A percentile compares a stretch with the other conserved stretches of the same genome.
Conservation (phyloP, 2,329 filamentous ascomycete genomes). For the Leptodontidium sp. region DNA sequence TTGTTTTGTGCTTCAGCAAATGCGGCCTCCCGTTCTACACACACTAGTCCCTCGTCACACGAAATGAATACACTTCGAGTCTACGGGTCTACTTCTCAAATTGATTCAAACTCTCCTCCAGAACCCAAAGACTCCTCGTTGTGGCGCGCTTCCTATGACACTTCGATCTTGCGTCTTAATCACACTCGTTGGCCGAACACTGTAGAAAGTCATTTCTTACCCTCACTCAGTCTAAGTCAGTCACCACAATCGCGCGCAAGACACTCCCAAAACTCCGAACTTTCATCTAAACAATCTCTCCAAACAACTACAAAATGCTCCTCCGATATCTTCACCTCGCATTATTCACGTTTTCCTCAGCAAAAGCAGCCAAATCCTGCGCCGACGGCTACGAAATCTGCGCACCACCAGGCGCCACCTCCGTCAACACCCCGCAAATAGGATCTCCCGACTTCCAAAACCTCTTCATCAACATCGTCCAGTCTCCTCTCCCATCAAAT, state of each 20-base stretch:
- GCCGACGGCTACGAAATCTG: conserved; percentile 44
- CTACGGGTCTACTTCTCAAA: too few species aligned
- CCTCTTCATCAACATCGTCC: conserved; percentile 46
- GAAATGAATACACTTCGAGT: background rate
- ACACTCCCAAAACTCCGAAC: too few species aligned
- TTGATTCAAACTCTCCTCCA: too few species aligned
- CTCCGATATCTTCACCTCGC: background rate
- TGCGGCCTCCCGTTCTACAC: conserved; percentile 5
- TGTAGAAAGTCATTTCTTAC: too few species aligned
- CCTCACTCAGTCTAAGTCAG: too few species aligned
- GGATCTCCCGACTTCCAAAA: conserved; percentile 42
- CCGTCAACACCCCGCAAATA: conserved; percentile 42
- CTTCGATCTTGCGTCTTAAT: too few species aligned
- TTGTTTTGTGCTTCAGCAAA: background rate
- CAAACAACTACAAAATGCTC: background rate
- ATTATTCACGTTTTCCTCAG: background rate
- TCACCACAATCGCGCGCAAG: too few species aligned
- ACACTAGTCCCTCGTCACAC: background rate
- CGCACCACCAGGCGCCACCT: conserved; percentile 44
- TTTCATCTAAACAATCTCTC: too few species aligned
- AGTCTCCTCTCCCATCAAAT: conserved; percentile 42
- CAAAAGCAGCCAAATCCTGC: background rate
- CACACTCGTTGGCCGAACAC: too few species aligned
- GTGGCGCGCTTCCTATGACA: too few species aligned
- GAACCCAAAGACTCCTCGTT: too few species aligned